A percentile compares a stretch with the other conserved stretches of the same genome.
Evolutionary conservation across 495 filamentous ascomycete genomes (phyloP).

Genomic region (Annulohypoxylon stygium): DNA sequence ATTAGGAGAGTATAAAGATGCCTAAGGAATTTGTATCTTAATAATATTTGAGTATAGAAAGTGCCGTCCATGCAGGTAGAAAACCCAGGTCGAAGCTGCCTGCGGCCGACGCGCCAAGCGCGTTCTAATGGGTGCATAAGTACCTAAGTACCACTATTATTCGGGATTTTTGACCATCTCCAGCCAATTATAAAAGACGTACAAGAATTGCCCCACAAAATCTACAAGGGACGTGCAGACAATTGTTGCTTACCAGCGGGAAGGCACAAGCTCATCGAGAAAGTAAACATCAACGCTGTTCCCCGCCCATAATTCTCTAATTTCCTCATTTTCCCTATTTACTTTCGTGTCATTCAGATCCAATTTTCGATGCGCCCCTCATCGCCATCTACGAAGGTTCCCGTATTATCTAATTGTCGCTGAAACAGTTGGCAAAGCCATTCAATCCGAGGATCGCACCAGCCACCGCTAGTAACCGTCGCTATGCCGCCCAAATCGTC

Average conservation of each 20-base stretch:
- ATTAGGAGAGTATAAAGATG: not conserved
- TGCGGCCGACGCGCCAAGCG: conserved; percentile 38
- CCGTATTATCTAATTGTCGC: conserved; percentile 2
- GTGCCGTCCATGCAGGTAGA: not conserved
- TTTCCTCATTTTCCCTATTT: conserved; percentile 14
- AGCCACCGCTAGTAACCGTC: not conserved
- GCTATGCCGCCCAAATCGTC: conserved; percentile 47
- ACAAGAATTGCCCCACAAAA: conserved; percentile 23
- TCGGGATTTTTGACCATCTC: conserved; percentile 1
- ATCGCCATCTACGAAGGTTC: not conserved
- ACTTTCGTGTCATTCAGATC: conserved; percentile 16
- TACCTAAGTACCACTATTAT: not conserved
- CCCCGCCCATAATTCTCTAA: conserved; percentile 25
- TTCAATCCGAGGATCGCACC: not conserved
- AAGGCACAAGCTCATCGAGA: conserved; percentile 25
- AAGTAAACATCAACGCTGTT: conserved; percentile 43
- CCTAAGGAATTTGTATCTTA: not conserved
- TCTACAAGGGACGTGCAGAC: conserved; percentile 18
- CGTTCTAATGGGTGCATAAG: conserved; percentile 10
- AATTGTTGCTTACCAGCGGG: conserved; percentile 27
- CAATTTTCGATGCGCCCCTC: conserved; percentile 12
- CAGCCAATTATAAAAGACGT: conserved; percentile 24
- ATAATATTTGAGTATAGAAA: not conserved
- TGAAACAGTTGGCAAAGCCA: conserved; percentile 15
- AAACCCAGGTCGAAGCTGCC: conserved; percentile 19